Base-by-base conservation (phyloP, 2,329 filamentous ascomycete species). In the Zelopaecilomyces penicillatus region DNA sequence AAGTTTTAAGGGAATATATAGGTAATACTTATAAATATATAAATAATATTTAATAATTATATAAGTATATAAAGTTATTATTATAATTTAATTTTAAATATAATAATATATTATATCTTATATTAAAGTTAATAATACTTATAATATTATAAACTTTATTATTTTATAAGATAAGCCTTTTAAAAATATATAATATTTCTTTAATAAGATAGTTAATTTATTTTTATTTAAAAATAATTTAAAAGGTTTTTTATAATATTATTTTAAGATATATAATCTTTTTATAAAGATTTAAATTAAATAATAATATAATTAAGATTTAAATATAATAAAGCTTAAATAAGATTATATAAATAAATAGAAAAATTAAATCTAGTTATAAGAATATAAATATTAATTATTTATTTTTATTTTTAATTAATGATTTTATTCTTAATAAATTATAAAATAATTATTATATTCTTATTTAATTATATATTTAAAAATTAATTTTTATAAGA, bases 231-330 rank as follows among this genome's bases (percentile, higher is more conserved):
- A 27, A 28, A 29, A 39, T 34, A 34, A 34, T 34, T 34, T 34
- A 34, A 28, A 39, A 39, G 37, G 30, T 39, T 39, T 39, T 39
- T 28, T 39, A 39, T 6, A 28, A 39, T 39, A 39, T 27, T 30
- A 39, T 28, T 39, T 27, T 27, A 27, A 39, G 27, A 28, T 27
- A 28, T 43, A 19, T 26, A 39, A 39, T 30, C n/a, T 43, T 10
- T 19, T n/a, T 36, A 30, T 44, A 37, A 30, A 37, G 32, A 38
- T 36, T 36, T 27, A 5, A 40, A 31, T 36, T 37, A 30, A 39
- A 9, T 37, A 32, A 44, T 44, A 47, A 37, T 6, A 39, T 44
- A 31, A 30, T 43, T 32, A 39, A 19, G 30, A 28, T 6, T 28
- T 8, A 37, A 8, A 37, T 8, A 6, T 37, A 37, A 37, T 8